These are phyloP conservation scores for Candida sp. DNA, from an alignment of 1,139 yeast genomes.

Conservation along the genomic window DNA sequence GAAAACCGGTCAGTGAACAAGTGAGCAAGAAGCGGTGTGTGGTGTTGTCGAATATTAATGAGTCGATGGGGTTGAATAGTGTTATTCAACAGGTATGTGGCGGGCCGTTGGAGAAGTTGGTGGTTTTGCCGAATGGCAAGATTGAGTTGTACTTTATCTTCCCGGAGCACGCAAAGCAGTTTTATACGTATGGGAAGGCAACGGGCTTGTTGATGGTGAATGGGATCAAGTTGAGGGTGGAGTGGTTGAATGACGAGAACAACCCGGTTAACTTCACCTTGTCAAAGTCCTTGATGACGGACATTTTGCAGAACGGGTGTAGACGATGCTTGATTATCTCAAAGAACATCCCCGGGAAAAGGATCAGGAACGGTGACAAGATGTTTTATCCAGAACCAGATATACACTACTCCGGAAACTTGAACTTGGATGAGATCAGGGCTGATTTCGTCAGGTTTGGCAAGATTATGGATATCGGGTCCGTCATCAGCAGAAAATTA, in stretches of 20 bases:
- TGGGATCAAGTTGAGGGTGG: slow-evolving; percentile 52
- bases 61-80: slow-evolving; percentile 44
- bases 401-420: slow-evolving; percentile 31
- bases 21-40: slow-evolving; percentile 15
- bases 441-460: slow-evolving; percentile 64
- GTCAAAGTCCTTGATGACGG: slow-evolving; percentile 30
- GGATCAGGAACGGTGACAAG: slow-evolving; percentile 18
- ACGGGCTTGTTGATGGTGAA: slow-evolving; percentile 63
- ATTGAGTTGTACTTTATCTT: slow-evolving; percentile 59
- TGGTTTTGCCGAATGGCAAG: slow-evolving; percentile 17
- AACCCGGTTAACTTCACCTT: slow-evolving; percentile 30
- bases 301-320: slow-evolving; percentile 32
- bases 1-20: slow-evolving; percentile 4
- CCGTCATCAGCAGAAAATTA: slow-evolving; percentile 68
- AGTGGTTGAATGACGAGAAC: slow-evolving; percentile 35
- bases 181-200: slow-evolving; percentile 56
- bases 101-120: slow-evolving; percentile 71
- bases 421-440: slow-evolving; percentile 36
- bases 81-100: slow-evolving; percentile 67
- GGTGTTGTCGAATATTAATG: slow-evolving; percentile 21
- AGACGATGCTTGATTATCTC: slow-evolving; percentile 39
- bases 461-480: slow-evolving; percentile 61
- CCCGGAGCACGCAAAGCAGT: slow-evolving; percentile 58
- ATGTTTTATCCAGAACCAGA: slow-evolving; percentile 38
- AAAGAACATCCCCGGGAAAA: slow-evolving; percentile 28